Evolutionary conservation across 495 filamentous ascomycete species (phyloP).

Genomic region (Immersiella caudata): DNA sequence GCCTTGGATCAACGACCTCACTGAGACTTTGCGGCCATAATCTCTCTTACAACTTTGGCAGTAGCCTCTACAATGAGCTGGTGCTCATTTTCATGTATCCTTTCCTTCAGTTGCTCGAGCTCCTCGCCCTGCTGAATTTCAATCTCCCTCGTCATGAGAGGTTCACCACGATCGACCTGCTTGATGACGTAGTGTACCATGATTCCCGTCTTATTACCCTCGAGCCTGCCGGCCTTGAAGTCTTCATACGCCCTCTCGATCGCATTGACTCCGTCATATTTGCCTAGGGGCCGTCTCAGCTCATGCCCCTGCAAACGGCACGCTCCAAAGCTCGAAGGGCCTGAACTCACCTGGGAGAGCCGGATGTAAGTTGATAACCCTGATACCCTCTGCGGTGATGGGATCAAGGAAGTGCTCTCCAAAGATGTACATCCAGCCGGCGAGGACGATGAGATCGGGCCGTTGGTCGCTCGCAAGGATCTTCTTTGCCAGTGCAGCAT

Average conservation of each 20-base stretch:
- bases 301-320: too few species aligned
- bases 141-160: conserved; percentile 73
- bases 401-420: conserved; percentile 59
- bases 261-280: conserved; percentile 77
- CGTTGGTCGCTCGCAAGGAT: conserved; percentile 58
- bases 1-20: neutral
- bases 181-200: conserved; percentile 91
- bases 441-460: conserved; percentile 71
- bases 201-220: conserved; percentile 73
- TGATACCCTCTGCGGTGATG: conserved; percentile 59
- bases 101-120: conserved; percentile 65
- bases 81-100: conserved; percentile 74
- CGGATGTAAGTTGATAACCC: conserved; percentile 87
- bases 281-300: conserved; percentile 40
- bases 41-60: conserved; percentile 53
- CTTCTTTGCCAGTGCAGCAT: conserved; percentile 74
- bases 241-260: conserved; percentile 79
- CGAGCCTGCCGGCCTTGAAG: conserved; percentile 69
- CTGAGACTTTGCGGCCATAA: conserved; percentile 27
- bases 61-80: conserved; percentile 69
- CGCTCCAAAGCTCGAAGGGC: neutral
- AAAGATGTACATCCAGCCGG: conserved; percentile 71
- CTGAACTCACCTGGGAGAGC: conserved; percentile 57
- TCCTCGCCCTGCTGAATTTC: conserved; percentile 68
- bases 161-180: conserved; percentile 79